Conservation (phyloP, 2,329 filamentous ascomycete genomes). For the Coleophoma cylindrospora region DNA sequence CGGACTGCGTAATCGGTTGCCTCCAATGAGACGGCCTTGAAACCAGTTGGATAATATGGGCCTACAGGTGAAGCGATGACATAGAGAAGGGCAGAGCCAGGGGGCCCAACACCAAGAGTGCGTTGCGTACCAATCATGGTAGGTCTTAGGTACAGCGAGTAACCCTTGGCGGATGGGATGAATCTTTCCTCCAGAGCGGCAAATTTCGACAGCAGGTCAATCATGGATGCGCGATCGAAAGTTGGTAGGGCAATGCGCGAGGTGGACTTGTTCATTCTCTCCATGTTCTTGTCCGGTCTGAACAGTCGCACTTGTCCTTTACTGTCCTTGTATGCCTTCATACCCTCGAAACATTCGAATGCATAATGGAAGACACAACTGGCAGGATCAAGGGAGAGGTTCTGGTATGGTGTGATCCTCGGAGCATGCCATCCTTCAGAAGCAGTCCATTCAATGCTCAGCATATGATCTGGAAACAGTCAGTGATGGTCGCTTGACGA, state of each 20-base stretch:
- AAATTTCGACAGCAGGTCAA: slow-evolving; percentile 76
- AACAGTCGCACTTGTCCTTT: slow-evolving; percentile 78
- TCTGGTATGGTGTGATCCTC: slow-evolving; percentile 88
- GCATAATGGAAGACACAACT: slow-evolving; percentile 98
- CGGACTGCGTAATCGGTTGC: slow-evolving; percentile 95
- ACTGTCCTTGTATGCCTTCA: slow-evolving; percentile 97
- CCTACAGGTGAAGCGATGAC: slow-evolving; percentile 95
- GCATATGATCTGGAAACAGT: slow-evolving; percentile 77
- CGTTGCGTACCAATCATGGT: slow-evolving; percentile 97
- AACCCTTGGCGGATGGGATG: slow-evolving; percentile 81
- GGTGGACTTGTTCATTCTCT: slow-evolving; percentile 83
- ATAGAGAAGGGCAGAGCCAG: slow-evolving; percentile 85
- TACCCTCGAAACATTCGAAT: slow-evolving; percentile 96
- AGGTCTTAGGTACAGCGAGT: slow-evolving; percentile 91
- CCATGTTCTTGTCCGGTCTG: slow-evolving; percentile 95
- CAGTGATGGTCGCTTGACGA: slow-evolving; percentile 1
- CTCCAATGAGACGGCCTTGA: slow-evolving; percentile 94
- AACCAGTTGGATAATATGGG: slow-evolving; percentile 96
- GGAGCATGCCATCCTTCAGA: slow-evolving; percentile 69
- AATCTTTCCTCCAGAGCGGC: slow-evolving; percentile 80
- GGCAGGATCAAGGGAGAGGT: slow-evolving; percentile 91
- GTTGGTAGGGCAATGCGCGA: slow-evolving; percentile 89
- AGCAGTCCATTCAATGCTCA: slow-evolving; percentile 88
- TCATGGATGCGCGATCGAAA: slow-evolving; percentile 69
- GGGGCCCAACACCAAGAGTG: slow-evolving; percentile 89